Conservation (phyloP, 768 basidiomycete species). For the Leccinum truebloodii region DNA sequence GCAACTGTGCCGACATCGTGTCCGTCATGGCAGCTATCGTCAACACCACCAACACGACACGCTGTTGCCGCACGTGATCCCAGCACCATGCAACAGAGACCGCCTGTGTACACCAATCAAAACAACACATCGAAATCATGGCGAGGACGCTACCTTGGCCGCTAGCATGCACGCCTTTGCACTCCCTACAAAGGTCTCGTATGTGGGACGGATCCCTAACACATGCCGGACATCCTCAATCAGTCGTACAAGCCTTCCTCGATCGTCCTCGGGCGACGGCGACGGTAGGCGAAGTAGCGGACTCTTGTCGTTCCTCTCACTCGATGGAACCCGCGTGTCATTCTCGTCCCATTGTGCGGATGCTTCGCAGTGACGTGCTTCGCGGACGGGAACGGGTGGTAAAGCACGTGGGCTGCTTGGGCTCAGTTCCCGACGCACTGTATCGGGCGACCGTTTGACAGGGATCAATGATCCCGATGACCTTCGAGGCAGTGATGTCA, state of each 20-base stretch:
- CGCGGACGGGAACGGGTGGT: conserved; percentile 15
- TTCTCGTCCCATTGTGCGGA: conserved; percentile 1
- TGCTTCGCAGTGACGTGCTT: conserved; percentile 4
- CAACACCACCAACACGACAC: conserved; percentile 29
- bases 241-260: not conserved
- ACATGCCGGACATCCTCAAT: not conserved
- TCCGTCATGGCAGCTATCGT: conserved; percentile 44
- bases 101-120: conserved; percentile 16
- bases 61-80: conserved; percentile 27
- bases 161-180: conserved; percentile 39
- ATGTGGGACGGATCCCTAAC: conserved; percentile 15
- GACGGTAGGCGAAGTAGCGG: conserved; percentile 20
- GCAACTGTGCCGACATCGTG: conserved; percentile 44
- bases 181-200: conserved; percentile 28
- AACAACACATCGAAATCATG: not conserved
- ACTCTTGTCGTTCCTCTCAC: conserved; percentile 13
- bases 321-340: not conserved
- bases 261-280: conserved; percentile 1
- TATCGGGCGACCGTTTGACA: conserved; percentile 17
- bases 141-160: conserved; percentile 32
- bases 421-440: conserved; percentile 15
- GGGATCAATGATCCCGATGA: conserved; percentile 27
- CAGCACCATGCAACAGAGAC: conserved; percentile 26
- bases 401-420: conserved; percentile 15
- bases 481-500: conserved; percentile 2